A percentile compares a stretch with the other conserved stretches of the same genome.
These are phyloP conservation scores for Crithidia acanthocephali DNA, from an alignment of 208 protist species.

Conservation along the genomic window DNA sequence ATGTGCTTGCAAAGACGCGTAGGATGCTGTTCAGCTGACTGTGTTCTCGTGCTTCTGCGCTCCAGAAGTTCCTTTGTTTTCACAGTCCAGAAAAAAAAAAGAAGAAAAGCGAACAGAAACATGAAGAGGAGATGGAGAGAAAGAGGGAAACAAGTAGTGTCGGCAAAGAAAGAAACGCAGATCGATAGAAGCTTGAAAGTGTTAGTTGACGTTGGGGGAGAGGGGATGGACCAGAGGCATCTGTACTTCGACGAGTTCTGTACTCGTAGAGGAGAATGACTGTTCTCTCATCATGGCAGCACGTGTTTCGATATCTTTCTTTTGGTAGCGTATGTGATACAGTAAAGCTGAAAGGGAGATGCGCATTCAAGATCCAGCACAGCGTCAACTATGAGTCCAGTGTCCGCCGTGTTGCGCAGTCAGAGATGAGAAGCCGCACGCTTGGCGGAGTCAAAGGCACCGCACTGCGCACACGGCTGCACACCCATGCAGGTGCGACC, in stretches of 20 bases:
- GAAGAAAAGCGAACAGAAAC: not conserved
- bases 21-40: too few species aligned
- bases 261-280: too few species aligned
- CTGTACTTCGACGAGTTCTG: too few species aligned
- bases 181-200: not conserved
- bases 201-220: not conserved
- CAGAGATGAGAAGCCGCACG: not conserved
- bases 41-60: too few species aligned
- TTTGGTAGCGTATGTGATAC: too few species aligned
- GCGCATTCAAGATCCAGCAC: too few species aligned
- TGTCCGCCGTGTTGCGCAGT: too few species aligned
- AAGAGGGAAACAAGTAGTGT: not conserved
- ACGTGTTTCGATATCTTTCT: too few species aligned
- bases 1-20: not conserved
- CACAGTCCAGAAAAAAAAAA: not conserved
- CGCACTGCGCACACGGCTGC: slow-evolving; percentile 48
- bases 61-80: too few species aligned
- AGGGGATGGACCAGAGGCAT: not conserved
- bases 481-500: slow-evolving; percentile 41
- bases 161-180: not conserved
- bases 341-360: too few species aligned
- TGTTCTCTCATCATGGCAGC: too few species aligned
- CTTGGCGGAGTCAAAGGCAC: not conserved
- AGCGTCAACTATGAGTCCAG: too few species aligned
- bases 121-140: not conserved